Conservation (phyloP, 768 basidiomycete genomes). For the Mrakia frigida region DNA sequence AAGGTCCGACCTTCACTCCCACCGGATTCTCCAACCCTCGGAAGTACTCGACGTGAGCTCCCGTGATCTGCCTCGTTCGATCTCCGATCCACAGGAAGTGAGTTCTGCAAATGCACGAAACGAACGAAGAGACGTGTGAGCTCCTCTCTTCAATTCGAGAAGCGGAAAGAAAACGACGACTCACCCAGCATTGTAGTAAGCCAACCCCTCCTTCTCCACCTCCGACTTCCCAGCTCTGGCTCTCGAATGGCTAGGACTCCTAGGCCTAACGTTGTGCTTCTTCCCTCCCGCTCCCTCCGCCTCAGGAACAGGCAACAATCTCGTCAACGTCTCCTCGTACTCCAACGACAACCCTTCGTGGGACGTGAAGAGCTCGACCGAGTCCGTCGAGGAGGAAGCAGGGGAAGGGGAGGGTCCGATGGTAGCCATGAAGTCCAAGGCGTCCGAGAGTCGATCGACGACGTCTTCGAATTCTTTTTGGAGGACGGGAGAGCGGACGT, state of each 20-base stretch:
- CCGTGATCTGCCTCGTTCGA: constrained; percentile 81
- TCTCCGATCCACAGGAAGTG: constrained; percentile 98
- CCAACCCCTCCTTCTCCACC: constrained; percentile 17
- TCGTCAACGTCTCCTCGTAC: constrained; percentile 87
- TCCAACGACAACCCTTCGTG: constrained; percentile 90
- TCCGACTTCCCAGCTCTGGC: not conserved
- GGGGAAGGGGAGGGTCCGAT: constrained; percentile 51
- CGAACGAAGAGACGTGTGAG: not conserved
- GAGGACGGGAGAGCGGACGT: constrained; percentile 77
- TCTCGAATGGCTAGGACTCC: constrained; percentile 2
- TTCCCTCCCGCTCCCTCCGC: not conserved
- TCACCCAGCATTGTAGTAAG: constrained; percentile 30
- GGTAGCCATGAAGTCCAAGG: constrained; percentile 85
- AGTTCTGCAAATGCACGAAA: not conserved
- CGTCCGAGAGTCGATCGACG: constrained; percentile 75
- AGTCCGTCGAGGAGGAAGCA: constrained; percentile 48
- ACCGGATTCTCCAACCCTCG: constrained; percentile 87
- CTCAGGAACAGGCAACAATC: constrained; percentile 40
- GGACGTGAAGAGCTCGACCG: constrained; percentile 49
- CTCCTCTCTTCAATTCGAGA: not conserved
- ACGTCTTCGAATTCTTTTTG: constrained; percentile 73
- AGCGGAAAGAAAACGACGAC: not conserved
- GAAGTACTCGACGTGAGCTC: constrained; percentile 95
- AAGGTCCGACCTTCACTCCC: constrained; percentile 92
- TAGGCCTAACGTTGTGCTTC: constrained; percentile 13